Evolutionary conservation across 2,329 filamentous ascomycete species (phyloP), one percentile per base, ranked within the genome.

Genomic region (Botrytis elliptica): DNA sequence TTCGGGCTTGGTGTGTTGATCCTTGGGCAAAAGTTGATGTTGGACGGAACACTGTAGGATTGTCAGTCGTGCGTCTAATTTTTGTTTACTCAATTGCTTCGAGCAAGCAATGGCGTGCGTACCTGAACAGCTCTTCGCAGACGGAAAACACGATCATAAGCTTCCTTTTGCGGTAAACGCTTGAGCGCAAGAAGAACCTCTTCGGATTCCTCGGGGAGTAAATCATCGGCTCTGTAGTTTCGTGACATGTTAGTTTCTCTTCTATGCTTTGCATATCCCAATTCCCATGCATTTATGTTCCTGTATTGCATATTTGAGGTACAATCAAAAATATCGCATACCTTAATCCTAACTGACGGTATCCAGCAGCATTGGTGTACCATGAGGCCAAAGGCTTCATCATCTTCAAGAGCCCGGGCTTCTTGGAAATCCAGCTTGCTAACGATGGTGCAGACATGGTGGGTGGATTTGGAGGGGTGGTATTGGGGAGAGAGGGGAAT

Each of bases 91-190:
- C 16, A 55, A 14, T 63, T 22, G 20, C n/a, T 62, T 64, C 33
- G n/a, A 38, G 40, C 12, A 57, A 40, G 63, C 33, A 66, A 67
- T 76, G 46, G 75, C 83, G 77, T 85, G 74, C 83, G 77, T 85
- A 93, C 91, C 88, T 99, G 96, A 85, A 97, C 91, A 81, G 96
- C 95, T 85, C 96, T 91, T 86, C 96, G 93, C 85, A 99, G 90
- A 82, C 96, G 95, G 91, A 94, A 99, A 83, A 98, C 90, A 84
- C 96, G 95, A 87, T 99, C 96, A 86, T 98, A 98, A 81, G 91
- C 89, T 83, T 96, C 93, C 88, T 97, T 93, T 81, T 93, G 89
- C 74, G 93, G 90, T 76, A 99, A 92, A 83, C 96, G 94, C 89
- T 93, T 93, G 82, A 99, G 89, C 77, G 96, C 96, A 80, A 91